phyloP scores from a whole-genome alignment of 1,284 basidiomycete species.

The Apiotrichum siamense region DNA sequence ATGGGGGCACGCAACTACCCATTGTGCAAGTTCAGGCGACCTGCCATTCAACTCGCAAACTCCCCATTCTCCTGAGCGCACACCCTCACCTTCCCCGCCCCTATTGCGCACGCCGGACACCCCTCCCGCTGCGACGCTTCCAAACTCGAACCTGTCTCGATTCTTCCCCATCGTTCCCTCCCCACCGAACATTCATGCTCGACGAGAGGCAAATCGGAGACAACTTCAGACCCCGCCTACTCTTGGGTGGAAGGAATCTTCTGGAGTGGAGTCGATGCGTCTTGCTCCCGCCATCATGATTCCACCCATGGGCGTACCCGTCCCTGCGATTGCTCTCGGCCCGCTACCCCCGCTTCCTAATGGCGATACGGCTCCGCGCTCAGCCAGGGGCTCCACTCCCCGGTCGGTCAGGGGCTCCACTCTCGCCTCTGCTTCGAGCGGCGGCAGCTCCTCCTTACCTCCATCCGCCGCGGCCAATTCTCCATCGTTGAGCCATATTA shows the following conservation, averaged over 20 bases:
- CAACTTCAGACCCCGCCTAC: no score
- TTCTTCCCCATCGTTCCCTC: not conserved
- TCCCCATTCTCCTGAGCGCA: not conserved
- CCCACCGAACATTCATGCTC: not conserved
- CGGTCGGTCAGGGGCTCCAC: not conserved
- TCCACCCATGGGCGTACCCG: not conserved
- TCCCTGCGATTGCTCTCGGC: not conserved
- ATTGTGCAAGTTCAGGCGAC: not conserved
- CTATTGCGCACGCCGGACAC: slow-evolving; percentile 1
- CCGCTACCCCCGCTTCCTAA: not conserved
- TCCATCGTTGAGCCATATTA: not conserved
- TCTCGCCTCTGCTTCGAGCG: not conserved
- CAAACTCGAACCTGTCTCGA: not conserved
- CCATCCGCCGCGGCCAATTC: not conserved
- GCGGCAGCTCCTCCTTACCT: not conserved
- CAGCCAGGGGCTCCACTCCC: not conserved
- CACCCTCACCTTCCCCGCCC: not conserved
- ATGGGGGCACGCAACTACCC: no score
- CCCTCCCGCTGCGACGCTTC: not conserved
- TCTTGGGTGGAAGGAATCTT: no score
- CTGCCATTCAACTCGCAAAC: not conserved
- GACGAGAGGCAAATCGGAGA: not conserved
- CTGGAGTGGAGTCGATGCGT: no score
- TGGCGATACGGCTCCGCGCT: not conserved
- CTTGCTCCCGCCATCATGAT: not conserved